Evolutionary conservation across 805 yeast genomes (phyloP), one percentile per base, ranked within the genome.

Genomic region (Myxozyma monticola): DNA sequence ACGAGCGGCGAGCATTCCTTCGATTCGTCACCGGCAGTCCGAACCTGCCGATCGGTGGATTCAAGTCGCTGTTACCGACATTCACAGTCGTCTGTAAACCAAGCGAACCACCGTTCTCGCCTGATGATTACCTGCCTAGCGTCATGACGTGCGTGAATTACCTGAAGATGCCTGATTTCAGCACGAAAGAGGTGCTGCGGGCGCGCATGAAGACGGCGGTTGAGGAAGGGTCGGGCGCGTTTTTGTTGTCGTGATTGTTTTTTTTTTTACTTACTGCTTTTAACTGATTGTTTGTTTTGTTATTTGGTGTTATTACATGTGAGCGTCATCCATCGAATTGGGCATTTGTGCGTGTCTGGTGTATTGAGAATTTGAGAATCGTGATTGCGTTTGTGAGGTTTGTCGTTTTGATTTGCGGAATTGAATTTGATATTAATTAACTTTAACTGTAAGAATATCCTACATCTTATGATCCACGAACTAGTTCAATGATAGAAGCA

Each of bases 141-240:
- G 99, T 93, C 2, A 91, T 91, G 99, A 91, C 99, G 0, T 91
- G 99, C 72, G 97, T 95, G 2, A 91, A 91, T 65, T 93, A 91
- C 64, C 74, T 91, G 59, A 91, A 91, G 66, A 71, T 93, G 18
- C 98, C 99, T 4, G 79, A 85, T 56, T 93, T 91, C 65, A 76
- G 88, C 2, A 71, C 77, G 30, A 76, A 75, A 51, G 81, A 74
- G 15, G 68, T 86, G 1, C 76, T 93, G 83, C 71, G 66, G 42
- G 64, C 72, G 28, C 73, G 85, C 45, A 68, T 93, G 6, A 43
- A 68, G 10, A 84, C 79, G 52, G 97, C 98, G 0, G 79, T 89
- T 62, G 74, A 73, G 4, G 97, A 91, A 60, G 99, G 99, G 22
- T 84, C 90, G 1, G 91, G 88, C 28, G 51, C 55, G 15, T 51